phyloP scores from a whole-genome alignment of 2,329 filamentous ascomycete genomes.

The Tolypocladium album region DNA sequence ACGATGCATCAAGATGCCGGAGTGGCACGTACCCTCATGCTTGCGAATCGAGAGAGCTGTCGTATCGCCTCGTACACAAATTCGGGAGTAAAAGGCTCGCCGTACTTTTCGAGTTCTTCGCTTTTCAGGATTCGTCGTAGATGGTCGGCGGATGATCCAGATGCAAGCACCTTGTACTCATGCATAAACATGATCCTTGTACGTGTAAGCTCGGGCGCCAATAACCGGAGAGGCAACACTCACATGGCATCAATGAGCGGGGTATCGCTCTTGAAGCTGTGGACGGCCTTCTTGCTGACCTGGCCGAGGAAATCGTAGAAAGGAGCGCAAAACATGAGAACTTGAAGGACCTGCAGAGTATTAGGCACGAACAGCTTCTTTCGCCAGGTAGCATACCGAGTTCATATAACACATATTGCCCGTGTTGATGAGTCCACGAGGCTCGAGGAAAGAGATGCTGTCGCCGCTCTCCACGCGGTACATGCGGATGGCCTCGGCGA shows the following conservation, averaged over 20 bases:
- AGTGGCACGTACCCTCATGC: conserved; percentile 63
- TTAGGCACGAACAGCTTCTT: neutral
- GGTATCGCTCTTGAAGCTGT: conserved; percentile 93
- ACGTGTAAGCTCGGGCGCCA: neutral
- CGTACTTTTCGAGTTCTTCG: conserved; percentile 79
- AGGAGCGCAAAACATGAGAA: conserved; percentile 83
- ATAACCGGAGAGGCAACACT: neutral
- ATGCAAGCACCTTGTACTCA: conserved; percentile 79
- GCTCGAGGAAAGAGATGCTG: conserved; percentile 77
- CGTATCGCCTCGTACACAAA: conserved; percentile 93
- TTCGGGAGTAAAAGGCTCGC: conserved; percentile 83
- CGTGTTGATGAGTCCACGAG: conserved; percentile 87
- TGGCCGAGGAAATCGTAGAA: conserved; percentile 93
- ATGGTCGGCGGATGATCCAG: conserved; percentile 63
- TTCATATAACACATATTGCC: conserved; percentile 99
- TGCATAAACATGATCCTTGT: conserved; percentile 86
- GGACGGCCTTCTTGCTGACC: conserved; percentile 68
- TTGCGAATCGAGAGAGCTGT: conserved; percentile 75
- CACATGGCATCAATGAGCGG: conserved; percentile 89
- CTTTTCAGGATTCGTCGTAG: conserved; percentile 65
- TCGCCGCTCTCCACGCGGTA: conserved; percentile 57
- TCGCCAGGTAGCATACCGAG: conserved; percentile 55
- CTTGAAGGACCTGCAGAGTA: conserved; percentile 68
- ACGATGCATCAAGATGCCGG: neutral
- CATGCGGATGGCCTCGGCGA: conserved; percentile 66